Conservation (phyloP, 148 eudicot genomes). For the Bassia scoparia region DNA sequence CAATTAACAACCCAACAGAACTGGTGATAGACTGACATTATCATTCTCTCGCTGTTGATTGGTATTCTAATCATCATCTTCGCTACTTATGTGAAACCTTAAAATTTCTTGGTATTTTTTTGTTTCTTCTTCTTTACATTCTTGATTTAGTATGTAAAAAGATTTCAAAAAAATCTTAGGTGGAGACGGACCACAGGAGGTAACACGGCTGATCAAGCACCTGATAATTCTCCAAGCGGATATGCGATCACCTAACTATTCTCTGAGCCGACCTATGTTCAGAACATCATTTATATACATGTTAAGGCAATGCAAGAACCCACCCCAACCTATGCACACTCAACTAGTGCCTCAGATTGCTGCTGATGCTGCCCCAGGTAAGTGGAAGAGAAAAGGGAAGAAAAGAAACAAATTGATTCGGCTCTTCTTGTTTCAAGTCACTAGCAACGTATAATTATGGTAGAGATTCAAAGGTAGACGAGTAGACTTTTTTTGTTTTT, state of each 20-base stretch:
- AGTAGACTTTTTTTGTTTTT: conserved; percentile 23
- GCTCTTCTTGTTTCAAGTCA: conserved; percentile 95
- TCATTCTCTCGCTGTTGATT: too few species aligned
- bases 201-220: conserved; percentile 31
- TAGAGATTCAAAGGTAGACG: conserved; percentile 89
- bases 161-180: conserved; percentile 29
- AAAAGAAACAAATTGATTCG: conserved; percentile 89
- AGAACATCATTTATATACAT: conserved; percentile 85
- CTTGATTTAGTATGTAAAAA: too few species aligned
- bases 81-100: too few species aligned
- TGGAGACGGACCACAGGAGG: conserved; percentile 48
- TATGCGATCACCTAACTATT: conserved; percentile 55
- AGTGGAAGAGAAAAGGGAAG: conserved; percentile 78
- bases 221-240: conserved; percentile 46
- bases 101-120: too few species aligned
- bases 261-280: conserved; percentile 79
- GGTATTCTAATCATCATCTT: too few species aligned
- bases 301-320: conserved; percentile 74
- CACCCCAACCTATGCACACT: conserved; percentile 39
- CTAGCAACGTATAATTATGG: conserved; percentile 97
- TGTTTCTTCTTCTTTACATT: too few species aligned
- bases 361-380: conserved; percentile 44
- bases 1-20: too few species aligned
- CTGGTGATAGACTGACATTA: too few species aligned
- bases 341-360: conserved; percentile 36